Conservation (phyloP, 2,329 filamentous ascomycete genomes). For the Trichoderma endophyticum region DNA sequence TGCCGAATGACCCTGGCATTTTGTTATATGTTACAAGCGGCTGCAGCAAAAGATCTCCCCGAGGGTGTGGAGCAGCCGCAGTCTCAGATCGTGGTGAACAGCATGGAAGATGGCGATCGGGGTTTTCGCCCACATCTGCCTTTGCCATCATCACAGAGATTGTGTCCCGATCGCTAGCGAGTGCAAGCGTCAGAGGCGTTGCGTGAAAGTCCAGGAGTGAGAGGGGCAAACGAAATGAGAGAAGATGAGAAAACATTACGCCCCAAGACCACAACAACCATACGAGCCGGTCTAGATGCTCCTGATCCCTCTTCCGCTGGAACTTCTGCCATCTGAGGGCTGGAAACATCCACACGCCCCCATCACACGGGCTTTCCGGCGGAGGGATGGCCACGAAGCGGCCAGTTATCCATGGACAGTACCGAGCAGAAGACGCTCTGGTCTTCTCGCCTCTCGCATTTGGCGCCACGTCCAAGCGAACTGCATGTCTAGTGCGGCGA, state of each 20-base stretch:
- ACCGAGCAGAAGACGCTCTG: not conserved
- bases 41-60: slow-evolving; percentile 16
- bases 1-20: not conserved
- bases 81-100: slow-evolving; percentile 6
- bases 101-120: not conserved
- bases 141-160: not conserved
- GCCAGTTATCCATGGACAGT: not conserved
- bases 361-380: not conserved
- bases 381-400: not conserved
- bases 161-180: not conserved
- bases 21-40: not conserved
- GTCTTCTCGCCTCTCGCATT: not conserved
- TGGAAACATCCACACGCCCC: not conserved
- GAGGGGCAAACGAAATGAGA: not conserved
- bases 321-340: not conserved
- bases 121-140: not conserved
- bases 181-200: not conserved
- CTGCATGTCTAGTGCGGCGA: not conserved
- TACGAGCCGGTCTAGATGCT: not conserved
- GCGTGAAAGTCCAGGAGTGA: not conserved
- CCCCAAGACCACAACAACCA: not conserved
- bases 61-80: slow-evolving; percentile 12
- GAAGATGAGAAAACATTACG: not conserved
- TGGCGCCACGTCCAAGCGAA: not conserved
- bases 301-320: not conserved